Evolutionary conservation across 2,329 filamentous ascomycete genomes (phyloP).

Genomic region (Calcarisporium arbuscula): DNA sequence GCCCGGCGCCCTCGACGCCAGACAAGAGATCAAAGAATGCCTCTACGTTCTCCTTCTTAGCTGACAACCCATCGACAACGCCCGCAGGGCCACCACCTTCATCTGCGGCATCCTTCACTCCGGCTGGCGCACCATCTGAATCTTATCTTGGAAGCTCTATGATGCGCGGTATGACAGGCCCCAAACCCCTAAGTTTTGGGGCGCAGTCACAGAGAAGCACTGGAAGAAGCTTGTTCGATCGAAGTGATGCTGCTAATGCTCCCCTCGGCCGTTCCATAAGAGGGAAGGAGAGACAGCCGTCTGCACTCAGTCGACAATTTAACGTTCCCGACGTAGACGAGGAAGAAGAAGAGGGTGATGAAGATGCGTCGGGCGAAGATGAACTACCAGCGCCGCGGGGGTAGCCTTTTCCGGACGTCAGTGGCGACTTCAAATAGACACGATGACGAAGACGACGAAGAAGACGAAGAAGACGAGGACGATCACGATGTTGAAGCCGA

Average conservation of each 20-base stretch:
- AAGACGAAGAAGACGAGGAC: conserved; percentile 18
- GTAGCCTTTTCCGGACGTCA: conserved; percentile 26
- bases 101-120: conserved; percentile 48
- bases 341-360: conserved; percentile 21
- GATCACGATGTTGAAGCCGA: conserved; percentile 27
- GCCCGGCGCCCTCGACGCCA: conserved; percentile 43
- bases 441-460: conserved; percentile 17
- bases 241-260: conserved; percentile 29
- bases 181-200: conserved; percentile 35
- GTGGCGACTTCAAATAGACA: conserved; percentile 9
- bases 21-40: conserved; percentile 29
- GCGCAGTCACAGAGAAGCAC: conserved; percentile 19
- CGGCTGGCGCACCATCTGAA: conserved; percentile 48
- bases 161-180: conserved; percentile 34
- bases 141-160: conserved; percentile 51
- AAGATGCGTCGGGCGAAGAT: conserved; percentile 27
- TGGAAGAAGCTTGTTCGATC: conserved; percentile 31
- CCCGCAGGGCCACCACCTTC: conserved; percentile 46
- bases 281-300: conserved; percentile 37
- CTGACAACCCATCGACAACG: conserved; percentile 44
- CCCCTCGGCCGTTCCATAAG: conserved; percentile 44
- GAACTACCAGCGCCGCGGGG: conserved; percentile 24
- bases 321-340: conserved; percentile 26
- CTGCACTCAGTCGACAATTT: conserved; percentile 41
- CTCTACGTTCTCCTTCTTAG: conserved; percentile 31